A percentile compares a stretch with the other conserved stretches of the same genome.
Conservation (phyloP, 2,329 filamentous ascomycete genomes). For the Ramularia collo-cygni region DNA sequence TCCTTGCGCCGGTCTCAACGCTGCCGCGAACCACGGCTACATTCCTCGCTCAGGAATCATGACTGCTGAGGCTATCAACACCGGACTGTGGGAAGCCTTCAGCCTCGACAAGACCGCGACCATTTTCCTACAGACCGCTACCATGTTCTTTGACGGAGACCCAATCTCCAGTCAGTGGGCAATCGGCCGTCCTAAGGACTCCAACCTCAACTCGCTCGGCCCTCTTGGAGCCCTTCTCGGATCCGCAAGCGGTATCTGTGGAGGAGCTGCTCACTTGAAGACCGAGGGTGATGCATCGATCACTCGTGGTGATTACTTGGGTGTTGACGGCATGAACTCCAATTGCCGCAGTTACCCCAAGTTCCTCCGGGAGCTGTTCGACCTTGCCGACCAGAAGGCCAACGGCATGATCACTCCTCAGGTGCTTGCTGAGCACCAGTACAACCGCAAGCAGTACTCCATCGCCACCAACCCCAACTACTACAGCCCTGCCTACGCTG, state of each 20-base stretch:
- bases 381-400: slow-evolving; percentile 16
- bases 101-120: slow-evolving; percentile 19
- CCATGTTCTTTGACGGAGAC: slow-evolving; percentile 21
- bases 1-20: slow-evolving; percentile 22
- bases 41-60: slow-evolving; percentile 18
- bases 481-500: slow-evolving; percentile 21
- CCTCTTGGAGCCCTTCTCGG: slow-evolving; percentile 18
- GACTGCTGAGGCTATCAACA: slow-evolving; percentile 17
- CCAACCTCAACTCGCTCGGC: slow-evolving; percentile 19
- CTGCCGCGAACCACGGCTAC: slow-evolving; percentile 26
- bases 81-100: slow-evolving; percentile 18
- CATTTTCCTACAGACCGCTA: slow-evolving; percentile 21
- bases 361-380: slow-evolving; percentile 21
- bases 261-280: slow-evolving; percentile 18
- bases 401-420: slow-evolving; percentile 19
- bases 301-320: slow-evolving; percentile 24
- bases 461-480: slow-evolving; percentile 26
- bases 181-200: slow-evolving; percentile 14
- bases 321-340: slow-evolving; percentile 13
- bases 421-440: slow-evolving; percentile 21
- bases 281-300: slow-evolving; percentile 23
- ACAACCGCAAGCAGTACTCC: slow-evolving; percentile 22
- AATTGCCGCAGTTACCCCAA: slow-evolving; percentile 22
- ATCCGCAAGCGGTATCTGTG: slow-evolving; percentile 22
- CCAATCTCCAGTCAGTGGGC: slow-evolving; percentile 16